Conservation (phyloP, 345 rosid genomes). For the Dipteronia sinensis region DNA sequence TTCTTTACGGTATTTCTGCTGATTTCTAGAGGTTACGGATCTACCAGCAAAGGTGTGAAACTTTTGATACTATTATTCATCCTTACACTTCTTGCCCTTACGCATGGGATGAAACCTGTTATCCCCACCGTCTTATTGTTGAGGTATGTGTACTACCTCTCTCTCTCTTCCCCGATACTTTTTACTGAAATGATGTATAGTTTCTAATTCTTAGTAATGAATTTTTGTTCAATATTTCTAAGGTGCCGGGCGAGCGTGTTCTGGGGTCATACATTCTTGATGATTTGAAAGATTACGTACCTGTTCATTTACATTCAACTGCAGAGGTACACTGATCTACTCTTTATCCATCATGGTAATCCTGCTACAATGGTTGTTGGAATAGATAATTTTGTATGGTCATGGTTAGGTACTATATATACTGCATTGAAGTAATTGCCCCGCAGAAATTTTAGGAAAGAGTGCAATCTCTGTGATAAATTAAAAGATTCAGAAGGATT, state of each 20-base stretch:
- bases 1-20: constrained; percentile 11
- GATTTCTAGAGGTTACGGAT: constrained; percentile 67
- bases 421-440: not conserved
- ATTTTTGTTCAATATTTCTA: constrained; percentile 22
- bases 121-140: constrained; percentile 78
- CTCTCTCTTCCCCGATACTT: not conserved
- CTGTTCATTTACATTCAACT: constrained; percentile 68
- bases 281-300: constrained; percentile 60
- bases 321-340: constrained; percentile 56
- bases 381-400: not conserved
- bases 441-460: not conserved
- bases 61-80: constrained; percentile 72
- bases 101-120: constrained; percentile 98
- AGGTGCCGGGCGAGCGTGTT: constrained; percentile 91
- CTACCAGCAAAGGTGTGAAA: constrained; percentile 89
- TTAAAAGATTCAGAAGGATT: not conserved
- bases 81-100: constrained; percentile 82
- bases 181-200: not conserved
- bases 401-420: not conserved
- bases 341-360: not conserved
- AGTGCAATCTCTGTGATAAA: not conserved
- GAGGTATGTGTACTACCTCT: constrained; percentile 54
- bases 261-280: constrained; percentile 82
- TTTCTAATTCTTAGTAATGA: constrained; percentile 13
- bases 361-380: not conserved